Evolutionary conservation across 23 red algal species (phyloP).

Genomic region (Cyanidiococcus yangmingshanensis): DNA sequence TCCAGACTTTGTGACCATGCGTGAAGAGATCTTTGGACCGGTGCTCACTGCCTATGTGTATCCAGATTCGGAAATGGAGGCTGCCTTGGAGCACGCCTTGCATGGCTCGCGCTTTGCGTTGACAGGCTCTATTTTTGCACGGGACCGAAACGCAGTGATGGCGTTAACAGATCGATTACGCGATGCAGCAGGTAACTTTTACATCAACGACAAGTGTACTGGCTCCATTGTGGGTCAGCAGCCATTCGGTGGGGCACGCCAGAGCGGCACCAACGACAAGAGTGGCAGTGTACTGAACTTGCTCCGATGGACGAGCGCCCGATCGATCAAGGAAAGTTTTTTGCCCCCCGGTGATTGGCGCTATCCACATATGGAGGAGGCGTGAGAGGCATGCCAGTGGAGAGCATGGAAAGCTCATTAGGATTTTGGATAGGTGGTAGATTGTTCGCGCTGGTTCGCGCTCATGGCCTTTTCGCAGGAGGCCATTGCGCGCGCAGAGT

Average conservation of each 20-base stretch:
- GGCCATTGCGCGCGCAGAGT: no score
- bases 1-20: slow-evolving; percentile 40
- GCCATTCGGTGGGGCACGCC: slow-evolving; percentile 47
- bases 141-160: slow-evolving; percentile 26
- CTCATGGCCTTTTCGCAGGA: no score
- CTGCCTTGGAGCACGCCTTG: slow-evolving; percentile 21
- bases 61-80: slow-evolving; percentile 9
- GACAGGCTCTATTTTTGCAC: slow-evolving; percentile 43
- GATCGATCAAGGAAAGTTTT: slow-evolving; percentile 36
- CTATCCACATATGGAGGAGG: slow-evolving; percentile 36
- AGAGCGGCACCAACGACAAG: slow-evolving; percentile 62
- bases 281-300: slow-evolving; percentile 36
- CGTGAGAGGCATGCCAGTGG: no score
- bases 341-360: slow-evolving; percentile 19
- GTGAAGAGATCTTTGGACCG: slow-evolving; percentile 49
- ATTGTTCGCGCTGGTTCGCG: no score
- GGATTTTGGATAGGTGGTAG: no score
- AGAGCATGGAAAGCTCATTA: no score
- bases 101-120: slow-evolving; percentile 30
- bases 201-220: slow-evolving; percentile 54
- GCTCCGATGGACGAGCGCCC: slow-evolving; percentile 27
- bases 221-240: slow-evolving; percentile 53
- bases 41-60: slow-evolving; percentile 38
- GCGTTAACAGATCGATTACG: slow-evolving; percentile 21
- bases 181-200: slow-evolving; percentile 47